A percentile compares a stretch with the other conserved stretches of the same genome.
Conservation (phyloP, 495 filamentous ascomycete species). For the Neurospora pannonica region DNA sequence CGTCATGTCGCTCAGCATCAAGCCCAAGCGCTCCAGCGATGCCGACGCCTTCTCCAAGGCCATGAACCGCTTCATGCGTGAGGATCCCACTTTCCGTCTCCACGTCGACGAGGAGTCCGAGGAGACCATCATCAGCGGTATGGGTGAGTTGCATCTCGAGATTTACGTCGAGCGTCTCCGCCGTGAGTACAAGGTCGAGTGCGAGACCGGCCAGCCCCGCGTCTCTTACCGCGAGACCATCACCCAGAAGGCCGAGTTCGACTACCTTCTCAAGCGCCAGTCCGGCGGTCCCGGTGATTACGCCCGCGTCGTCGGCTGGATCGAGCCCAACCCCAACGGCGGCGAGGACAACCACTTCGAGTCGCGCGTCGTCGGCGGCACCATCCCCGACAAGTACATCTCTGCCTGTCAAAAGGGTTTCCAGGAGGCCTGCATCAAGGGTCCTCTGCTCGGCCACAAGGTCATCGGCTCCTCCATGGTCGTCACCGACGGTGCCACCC, state of each 20-base stretch:
- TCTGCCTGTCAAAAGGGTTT: conserved; percentile 96
- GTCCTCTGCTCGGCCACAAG: conserved; percentile 86
- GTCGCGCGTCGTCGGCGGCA: conserved; percentile 76
- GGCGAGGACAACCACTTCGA: conserved; percentile 77
- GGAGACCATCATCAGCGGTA: conserved; percentile 95
- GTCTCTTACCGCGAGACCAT: conserved; percentile 98
- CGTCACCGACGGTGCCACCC: conserved; percentile 92
- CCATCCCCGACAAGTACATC: conserved; percentile 93
- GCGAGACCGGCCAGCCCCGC: conserved; percentile 89
- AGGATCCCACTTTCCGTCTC: conserved; percentile 96
- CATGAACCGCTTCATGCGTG: conserved; percentile 96
- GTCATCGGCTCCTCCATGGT: conserved; percentile 87
- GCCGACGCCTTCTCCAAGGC: conserved; percentile 93
- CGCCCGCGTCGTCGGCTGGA: conserved; percentile 83
- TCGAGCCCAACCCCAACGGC: conserved; percentile 68
- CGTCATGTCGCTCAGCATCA: conserved; percentile 95
- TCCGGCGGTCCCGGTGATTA: conserved; percentile 94
- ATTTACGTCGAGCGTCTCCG: conserved; percentile 99
- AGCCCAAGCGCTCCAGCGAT: conserved; percentile 90
- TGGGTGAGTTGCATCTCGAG: conserved; percentile 95
- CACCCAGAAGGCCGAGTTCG: conserved; percentile 64
- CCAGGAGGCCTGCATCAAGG: conserved; percentile 72
- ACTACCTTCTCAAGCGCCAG: conserved; percentile 93
- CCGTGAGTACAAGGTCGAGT: conserved; percentile 93
- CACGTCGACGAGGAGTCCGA: conserved; percentile 82